Percentiles rank a stretch among this genome's conserved stretches.
These are phyloP conservation scores for Sonneratia alba DNA, from an alignment of 345 rosid genomes.

Conservation along the genomic window DNA sequence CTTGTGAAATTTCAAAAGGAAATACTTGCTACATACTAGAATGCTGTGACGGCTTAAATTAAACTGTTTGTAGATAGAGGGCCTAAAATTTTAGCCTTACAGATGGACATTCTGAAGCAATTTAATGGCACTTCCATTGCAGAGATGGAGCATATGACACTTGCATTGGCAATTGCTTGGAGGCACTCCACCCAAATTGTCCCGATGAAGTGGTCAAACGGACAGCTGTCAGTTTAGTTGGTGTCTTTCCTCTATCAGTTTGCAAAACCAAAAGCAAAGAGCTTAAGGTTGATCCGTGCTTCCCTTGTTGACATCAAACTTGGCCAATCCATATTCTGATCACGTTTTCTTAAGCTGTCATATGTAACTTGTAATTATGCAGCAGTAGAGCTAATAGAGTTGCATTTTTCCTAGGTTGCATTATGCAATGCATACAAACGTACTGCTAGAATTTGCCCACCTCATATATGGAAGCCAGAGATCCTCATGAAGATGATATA, in stretches of 20 bases:
- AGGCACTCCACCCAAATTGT: conserved; percentile 48
- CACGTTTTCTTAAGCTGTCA: background rate
- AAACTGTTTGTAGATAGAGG: background rate
- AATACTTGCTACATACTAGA: background rate
- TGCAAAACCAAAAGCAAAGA: conserved; percentile 67
- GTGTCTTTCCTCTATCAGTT: conserved; percentile 45
- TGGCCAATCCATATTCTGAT: background rate
- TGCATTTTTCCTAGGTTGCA: conserved; percentile 47
- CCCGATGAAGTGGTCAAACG: conserved; percentile 56
- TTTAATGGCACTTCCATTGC: conserved; percentile 11
- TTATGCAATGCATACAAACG: conserved; percentile 58
- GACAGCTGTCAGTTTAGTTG: conserved; percentile 60
- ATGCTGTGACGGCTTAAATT: background rate
- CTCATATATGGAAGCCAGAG: conserved; percentile 73
- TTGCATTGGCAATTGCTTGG: conserved; percentile 67
- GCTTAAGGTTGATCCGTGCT: conserved; percentile 51
- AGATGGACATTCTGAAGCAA: background rate
- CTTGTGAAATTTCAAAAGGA: background rate
- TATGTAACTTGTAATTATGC: background rate
- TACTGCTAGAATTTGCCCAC: conserved; percentile 69
- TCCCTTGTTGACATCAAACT: background rate
- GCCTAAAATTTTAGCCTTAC: background rate
- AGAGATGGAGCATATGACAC: conserved; percentile 68
- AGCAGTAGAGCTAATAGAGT: background rate
- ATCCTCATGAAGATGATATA: conserved; percentile 47